These are phyloP conservation scores for Phytopythium montanum DNA, from an alignment of 352 stramenopile genomes.

Conservation along the genomic window DNA sequence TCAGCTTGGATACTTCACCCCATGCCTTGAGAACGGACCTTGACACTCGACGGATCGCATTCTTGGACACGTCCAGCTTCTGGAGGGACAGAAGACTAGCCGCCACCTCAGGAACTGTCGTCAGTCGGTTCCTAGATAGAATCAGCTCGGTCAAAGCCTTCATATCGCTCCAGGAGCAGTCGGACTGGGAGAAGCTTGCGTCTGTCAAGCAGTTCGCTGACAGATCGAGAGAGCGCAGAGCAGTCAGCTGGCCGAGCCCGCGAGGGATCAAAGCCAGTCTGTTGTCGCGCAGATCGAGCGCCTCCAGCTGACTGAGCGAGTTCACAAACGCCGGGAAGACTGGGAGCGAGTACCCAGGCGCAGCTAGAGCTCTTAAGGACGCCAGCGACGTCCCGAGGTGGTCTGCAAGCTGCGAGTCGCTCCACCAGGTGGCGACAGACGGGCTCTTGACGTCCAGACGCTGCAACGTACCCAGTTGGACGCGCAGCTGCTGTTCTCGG, in stretches of 20 bases:
- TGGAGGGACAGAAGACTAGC: conserved; percentile 16
- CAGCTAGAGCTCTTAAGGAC: conserved; percentile 11
- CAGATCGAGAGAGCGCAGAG: conserved; percentile 27
- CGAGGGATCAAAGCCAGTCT: conserved; percentile 15
- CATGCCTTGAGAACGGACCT: conserved; percentile 21
- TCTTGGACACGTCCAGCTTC: conserved; percentile 19
- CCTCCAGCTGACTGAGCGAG: conserved; percentile 17
- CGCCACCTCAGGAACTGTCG: conserved; percentile 11
- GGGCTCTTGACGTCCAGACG: neutral
- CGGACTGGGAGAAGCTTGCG: conserved; percentile 18
- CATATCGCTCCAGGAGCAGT: conserved; percentile 16
- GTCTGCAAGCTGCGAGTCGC: neutral
- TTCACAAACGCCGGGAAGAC: conserved; percentile 17
- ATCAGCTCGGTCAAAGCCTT: conserved; percentile 12
- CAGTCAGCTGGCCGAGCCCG: conserved; percentile 14
- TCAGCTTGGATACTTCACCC: conserved; percentile 16
- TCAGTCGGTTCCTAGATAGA: conserved; percentile 19
- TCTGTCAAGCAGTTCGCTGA: conserved; percentile 35
- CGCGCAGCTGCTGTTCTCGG: conserved; percentile 2
- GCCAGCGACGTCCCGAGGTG: conserved; percentile 12
- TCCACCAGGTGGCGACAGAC: conserved; percentile 5
- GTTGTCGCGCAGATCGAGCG: conserved; percentile 30
- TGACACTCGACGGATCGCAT: conserved; percentile 15
- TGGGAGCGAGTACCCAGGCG: conserved; percentile 13
- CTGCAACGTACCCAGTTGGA: neutral